Base-by-base conservation (phyloP, 345 rosid species). In the Tarenaya hassleriana region DNA sequence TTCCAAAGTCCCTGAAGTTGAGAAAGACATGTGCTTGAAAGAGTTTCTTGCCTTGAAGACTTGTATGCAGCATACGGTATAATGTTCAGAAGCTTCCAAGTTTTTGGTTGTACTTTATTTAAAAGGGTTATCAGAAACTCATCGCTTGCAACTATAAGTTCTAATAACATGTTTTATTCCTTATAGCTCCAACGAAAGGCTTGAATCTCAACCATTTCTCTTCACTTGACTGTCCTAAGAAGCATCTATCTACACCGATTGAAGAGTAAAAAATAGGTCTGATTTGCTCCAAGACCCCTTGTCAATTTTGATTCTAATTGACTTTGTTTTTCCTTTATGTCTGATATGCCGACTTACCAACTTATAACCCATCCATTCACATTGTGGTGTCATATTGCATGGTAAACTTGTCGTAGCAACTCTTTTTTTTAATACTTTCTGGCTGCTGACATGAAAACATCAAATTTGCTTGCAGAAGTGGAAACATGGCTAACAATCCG, bases 21-120 rank as follows among this genome's bases (percentile, higher is more conserved):
- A 83, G 67, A 79, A 40, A 37, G 82, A 88, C 50, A 77, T 84
- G 75, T 94, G 99, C 64, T 63, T 83, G 80, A 88, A 88, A 77
- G 82, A 94, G 69, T 94, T 94, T 80, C 78, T 94, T 61, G 70
- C 69, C 7, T 61, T 88, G 16, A 86, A 76, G 69, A 82, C 46
- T 54, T 94, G 99, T 80, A 88, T 88, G 99, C 94, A 82, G 59
- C 80, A 76, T 69, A 76, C 77, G 83, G 99, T 94, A 88, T 58
- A 38, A 31, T 66, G 39, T 9, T 61, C 11, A 50, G 51, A 37
- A 13, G 15, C 8, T 37, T 13, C 41, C 3, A 10, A 13, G 41
- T 13, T 2, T 3, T 37, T 10, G 11, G 11, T 37, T 3, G 11
- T 13, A 2, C 8, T 1, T 37, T 10, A 37, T 37, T 10, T 37